Evolutionary conservation across 768 basidiomycete species (phyloP).

Genomic region (Tricholoma matsutake): DNA sequence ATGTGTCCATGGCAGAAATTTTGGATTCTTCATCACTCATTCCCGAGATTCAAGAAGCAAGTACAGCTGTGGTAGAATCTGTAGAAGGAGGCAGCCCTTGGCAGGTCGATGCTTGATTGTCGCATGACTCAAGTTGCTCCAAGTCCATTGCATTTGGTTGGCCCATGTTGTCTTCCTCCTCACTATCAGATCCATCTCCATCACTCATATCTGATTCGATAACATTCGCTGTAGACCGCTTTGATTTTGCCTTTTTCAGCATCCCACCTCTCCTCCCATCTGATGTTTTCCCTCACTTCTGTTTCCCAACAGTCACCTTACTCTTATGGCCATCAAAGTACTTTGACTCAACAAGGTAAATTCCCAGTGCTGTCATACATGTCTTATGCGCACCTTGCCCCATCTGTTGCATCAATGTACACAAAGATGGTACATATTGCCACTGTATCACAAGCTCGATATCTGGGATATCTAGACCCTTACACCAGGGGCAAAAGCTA

Average conservation of each 20-base stretch:
- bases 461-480: slow-evolving; percentile 11
- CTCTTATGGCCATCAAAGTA: neutral
- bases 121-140: neutral
- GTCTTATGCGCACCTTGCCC: slow-evolving; percentile 10
- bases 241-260: neutral
- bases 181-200: neutral
- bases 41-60: neutral
- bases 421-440: slow-evolving; percentile 4
- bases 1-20: neutral
- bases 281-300: neutral
- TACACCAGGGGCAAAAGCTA: too few species aligned
- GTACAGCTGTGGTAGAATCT: neutral
- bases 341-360: slow-evolving; percentile 12
- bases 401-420: slow-evolving; percentile 11
- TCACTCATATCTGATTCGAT: neutral
- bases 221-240: neutral
- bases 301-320: neutral
- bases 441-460: slow-evolving; percentile 15
- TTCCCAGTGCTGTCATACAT: neutral
- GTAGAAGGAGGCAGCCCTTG: neutral
- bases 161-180: neutral
- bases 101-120: neutral
- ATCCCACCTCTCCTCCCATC: neutral
- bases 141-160: neutral
- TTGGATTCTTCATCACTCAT: neutral